A percentile compares a stretch with the other conserved stretches of the same genome.
These are phyloP conservation scores for Eucalyptus tenuipes DNA, from an alignment of 345 rosid species.

Conservation along the genomic window DNA sequence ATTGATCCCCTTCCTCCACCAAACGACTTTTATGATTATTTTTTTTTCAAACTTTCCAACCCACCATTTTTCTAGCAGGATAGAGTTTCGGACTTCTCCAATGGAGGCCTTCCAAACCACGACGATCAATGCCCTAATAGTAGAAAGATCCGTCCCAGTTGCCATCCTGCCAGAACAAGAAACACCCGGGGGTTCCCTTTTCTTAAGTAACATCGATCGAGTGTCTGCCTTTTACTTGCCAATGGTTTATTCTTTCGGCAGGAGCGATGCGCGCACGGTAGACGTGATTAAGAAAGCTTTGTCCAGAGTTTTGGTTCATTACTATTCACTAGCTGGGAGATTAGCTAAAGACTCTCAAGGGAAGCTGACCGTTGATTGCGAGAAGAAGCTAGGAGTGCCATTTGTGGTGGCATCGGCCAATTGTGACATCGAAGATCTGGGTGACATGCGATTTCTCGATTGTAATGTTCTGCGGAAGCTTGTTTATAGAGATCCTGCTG, in stretches of 20 bases:
- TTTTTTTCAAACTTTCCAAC: background rate
- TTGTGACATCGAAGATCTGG: constrained; percentile 29
- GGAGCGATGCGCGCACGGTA: constrained; percentile 1
- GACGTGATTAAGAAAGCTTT: constrained; percentile 30
- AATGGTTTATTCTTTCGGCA: background rate
- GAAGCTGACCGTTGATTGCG: constrained; percentile 16
- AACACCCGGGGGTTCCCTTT: background rate
- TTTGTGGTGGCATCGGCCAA: constrained; percentile 19
- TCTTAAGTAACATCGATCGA: background rate
- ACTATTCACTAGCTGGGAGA: constrained; percentile 59
- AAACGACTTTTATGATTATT: background rate
- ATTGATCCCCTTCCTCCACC: background rate
- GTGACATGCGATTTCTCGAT: background rate
- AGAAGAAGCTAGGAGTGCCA: constrained; percentile 31
- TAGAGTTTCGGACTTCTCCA: background rate
- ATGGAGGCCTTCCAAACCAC: background rate
- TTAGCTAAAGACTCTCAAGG: constrained; percentile 22
- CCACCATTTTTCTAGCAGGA: background rate
- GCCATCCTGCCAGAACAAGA: background rate
- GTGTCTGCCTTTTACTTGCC: background rate
- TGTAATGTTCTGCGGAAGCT: background rate
- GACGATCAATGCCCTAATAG: background rate
- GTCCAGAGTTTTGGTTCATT: constrained; percentile 25
- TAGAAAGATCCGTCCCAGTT: background rate
- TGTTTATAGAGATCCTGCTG: background rate